These are phyloP conservation scores for Kwoniella shivajii DNA, from an alignment of 1,284 basidiomycete genomes.

Conservation along the genomic window DNA sequence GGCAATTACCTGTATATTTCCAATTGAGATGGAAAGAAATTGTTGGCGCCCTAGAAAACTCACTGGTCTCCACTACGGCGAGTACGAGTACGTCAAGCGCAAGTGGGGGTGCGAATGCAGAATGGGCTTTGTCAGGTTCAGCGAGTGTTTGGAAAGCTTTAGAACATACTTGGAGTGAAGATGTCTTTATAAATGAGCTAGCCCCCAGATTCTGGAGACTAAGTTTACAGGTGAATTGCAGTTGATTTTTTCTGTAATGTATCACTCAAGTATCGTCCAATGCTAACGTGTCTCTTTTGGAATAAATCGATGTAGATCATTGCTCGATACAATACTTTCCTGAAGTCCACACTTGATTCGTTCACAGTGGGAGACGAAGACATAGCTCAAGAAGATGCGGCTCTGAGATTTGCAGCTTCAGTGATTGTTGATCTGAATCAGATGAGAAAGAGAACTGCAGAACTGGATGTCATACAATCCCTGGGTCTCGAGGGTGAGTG, in stretches of 20 bases:
- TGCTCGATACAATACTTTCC: slow-evolving; percentile 74
- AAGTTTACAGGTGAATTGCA: slow-evolving; percentile 69
- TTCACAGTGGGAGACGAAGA: slow-evolving; percentile 35
- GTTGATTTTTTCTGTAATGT: not conserved
- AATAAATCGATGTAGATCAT: slow-evolving; percentile 64
- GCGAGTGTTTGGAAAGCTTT: slow-evolving; percentile 72
- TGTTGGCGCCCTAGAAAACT: slow-evolving; percentile 71
- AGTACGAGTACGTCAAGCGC: not conserved
- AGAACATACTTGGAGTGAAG: slow-evolving; percentile 76
- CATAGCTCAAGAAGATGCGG: slow-evolving; percentile 30
- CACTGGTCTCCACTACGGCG: slow-evolving; percentile 48
- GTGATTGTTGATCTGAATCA: slow-evolving; percentile 41
- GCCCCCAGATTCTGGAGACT: slow-evolving; percentile 83
- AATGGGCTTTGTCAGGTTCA: slow-evolving; percentile 61
- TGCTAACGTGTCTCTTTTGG: not conserved
- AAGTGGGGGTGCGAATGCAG: slow-evolving; percentile 8
- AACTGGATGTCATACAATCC: slow-evolving; percentile 19
- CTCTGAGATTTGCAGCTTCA: slow-evolving; percentile 33
- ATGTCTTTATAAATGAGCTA: slow-evolving; percentile 79
- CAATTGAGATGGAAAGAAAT: slow-evolving; percentile 98
- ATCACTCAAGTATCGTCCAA: not conserved
- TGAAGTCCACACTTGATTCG: slow-evolving; percentile 56
- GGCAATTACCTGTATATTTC: slow-evolving; percentile 97
- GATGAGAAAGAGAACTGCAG: slow-evolving; percentile 21
- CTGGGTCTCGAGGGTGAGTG: slow-evolving; percentile 25